Percentiles rank a stretch among this genome's conserved stretches.
Conservation (phyloP, 192 early-diverging fungal species). For the Podochytrium sp. region DNA sequence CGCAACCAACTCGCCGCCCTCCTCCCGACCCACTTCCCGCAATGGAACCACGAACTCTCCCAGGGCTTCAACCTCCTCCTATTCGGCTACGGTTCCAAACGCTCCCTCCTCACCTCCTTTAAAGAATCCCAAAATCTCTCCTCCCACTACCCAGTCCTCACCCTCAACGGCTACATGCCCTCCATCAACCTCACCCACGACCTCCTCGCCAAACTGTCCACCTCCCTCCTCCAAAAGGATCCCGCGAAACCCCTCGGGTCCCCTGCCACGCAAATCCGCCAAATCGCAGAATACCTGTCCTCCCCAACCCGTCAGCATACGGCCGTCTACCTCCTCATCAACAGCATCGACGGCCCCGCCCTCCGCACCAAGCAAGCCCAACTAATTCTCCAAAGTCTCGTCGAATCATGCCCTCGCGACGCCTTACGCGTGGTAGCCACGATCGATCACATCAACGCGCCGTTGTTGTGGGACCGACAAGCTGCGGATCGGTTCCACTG, state of each 20-base stretch:
- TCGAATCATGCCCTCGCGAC: constrained; percentile 50
- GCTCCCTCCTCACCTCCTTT: constrained; percentile 77
- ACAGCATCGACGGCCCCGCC: constrained; percentile 85
- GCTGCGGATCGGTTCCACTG: constrained; percentile 73
- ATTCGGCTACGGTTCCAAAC: constrained; percentile 95
- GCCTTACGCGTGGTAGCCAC: constrained; percentile 81
- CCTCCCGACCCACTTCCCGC: constrained; percentile 57
- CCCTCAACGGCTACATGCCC: constrained; percentile 89
- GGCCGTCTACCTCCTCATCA: constrained; percentile 76
- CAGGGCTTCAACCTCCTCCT: constrained; percentile 87
- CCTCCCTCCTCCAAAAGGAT: constrained; percentile 29
- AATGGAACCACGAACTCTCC: constrained; percentile 88
- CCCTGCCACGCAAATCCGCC: constrained; percentile 51
- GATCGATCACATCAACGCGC: constrained; percentile 90
- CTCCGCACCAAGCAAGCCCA: constrained; percentile 78
- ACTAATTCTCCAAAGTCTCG: constrained; percentile 67
- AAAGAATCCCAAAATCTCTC: constrained; percentile 50
- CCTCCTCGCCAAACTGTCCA: constrained; percentile 67
- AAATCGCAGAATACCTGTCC: constrained; percentile 69
- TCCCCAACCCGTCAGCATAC: constrained; percentile 47
- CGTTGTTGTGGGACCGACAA: constrained; percentile 85
- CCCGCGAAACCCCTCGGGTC: constrained; percentile 47
- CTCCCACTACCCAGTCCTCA: constrained; percentile 68
- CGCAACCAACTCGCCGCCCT: constrained; percentile 38
- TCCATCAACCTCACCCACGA: constrained; percentile 68